A percentile compares a stretch with the other conserved stretches of the same genome.
Evolutionary conservation across 2,329 filamentous ascomycete genomes (phyloP).

Genomic region (Calonectria leucothoes): DNA sequence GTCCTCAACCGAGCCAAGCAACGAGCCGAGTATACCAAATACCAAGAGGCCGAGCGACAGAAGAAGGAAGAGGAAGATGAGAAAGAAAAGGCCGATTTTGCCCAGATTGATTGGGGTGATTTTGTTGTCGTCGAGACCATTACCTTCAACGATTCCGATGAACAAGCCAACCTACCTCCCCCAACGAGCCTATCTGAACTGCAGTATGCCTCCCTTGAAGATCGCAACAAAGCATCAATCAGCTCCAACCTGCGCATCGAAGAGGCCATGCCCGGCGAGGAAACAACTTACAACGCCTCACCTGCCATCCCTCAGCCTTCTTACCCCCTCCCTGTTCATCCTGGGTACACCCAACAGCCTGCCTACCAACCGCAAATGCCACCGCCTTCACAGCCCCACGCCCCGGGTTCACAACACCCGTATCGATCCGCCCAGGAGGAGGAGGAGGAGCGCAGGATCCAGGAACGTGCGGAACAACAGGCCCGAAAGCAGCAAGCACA

Average conservation of each 20-base stretch:
- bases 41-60: constrained; percentile 84
- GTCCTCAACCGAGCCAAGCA: constrained; percentile 84
- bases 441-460: constrained; percentile 72
- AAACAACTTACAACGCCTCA: constrained; percentile 67
- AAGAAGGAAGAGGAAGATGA: constrained; percentile 91
- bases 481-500: constrained; percentile 79
- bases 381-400: constrained; percentile 52
- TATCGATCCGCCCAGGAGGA: constrained; percentile 63
- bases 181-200: constrained; percentile 91
- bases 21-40: constrained; percentile 88
- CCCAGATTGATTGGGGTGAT: constrained; percentile 97
- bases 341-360: constrained; percentile 53
- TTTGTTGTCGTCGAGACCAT: constrained; percentile 97
- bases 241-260: constrained; percentile 87
- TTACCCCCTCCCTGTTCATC: constrained; percentile 59
- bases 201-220: constrained; percentile 93
- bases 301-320: constrained; percentile 47
- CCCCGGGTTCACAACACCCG: constrained; percentile 40
- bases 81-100: constrained; percentile 79
- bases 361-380: constrained; percentile 50
- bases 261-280: constrained; percentile 90
- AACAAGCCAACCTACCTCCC: constrained; percentile 85
- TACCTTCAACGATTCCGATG: constrained; percentile 89
- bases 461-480: constrained; percentile 70
- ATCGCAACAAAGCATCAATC: constrained; percentile 92